Percentiles rank a stretch among this genome's conserved stretches.
Conservation (phyloP, 2,329 filamentous ascomycete genomes). For the Tolypocladium paradoxum region DNA sequence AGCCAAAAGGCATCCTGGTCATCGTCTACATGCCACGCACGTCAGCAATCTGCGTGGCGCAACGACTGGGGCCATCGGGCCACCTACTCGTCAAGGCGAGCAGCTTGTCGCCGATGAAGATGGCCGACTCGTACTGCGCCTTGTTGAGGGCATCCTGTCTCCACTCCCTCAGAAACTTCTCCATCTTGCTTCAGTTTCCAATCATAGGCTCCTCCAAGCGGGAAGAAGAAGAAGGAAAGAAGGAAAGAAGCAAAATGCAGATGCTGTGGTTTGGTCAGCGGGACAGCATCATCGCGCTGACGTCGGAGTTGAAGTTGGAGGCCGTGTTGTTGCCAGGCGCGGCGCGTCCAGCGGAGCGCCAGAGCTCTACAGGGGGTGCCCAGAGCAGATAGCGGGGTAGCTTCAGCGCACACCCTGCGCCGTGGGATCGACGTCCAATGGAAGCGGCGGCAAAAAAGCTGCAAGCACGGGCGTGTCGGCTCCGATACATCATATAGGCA, state of each 20-base stretch:
- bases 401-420: not conserved
- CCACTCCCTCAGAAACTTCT: conserved; percentile 89
- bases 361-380: not conserved
- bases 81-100: conserved; percentile 80
- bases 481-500: conserved; percentile 21
- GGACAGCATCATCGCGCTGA: not conserved
- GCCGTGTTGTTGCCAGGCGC: not conserved
- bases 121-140: conserved; percentile 91
- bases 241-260: no score
- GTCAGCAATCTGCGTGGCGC: not conserved
- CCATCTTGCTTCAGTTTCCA: conserved; percentile 48
- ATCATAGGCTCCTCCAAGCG: not conserved
- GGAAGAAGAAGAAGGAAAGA: not conserved
- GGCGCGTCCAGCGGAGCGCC: not conserved
- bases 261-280: not conserved
- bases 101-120: conserved; percentile 95
- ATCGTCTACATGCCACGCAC: conserved; percentile 51
- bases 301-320: not conserved
- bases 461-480: conserved; percentile 7
- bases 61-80: not conserved
- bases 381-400: conserved; percentile 3
- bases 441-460: conserved; percentile 9
- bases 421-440: not conserved
- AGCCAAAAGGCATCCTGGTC: conserved; percentile 95
- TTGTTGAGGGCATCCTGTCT: conserved; percentile 91